Base-by-base conservation (phyloP, 2,329 filamentous ascomycete species). In the Ceratocystis alfenasii region DNA sequence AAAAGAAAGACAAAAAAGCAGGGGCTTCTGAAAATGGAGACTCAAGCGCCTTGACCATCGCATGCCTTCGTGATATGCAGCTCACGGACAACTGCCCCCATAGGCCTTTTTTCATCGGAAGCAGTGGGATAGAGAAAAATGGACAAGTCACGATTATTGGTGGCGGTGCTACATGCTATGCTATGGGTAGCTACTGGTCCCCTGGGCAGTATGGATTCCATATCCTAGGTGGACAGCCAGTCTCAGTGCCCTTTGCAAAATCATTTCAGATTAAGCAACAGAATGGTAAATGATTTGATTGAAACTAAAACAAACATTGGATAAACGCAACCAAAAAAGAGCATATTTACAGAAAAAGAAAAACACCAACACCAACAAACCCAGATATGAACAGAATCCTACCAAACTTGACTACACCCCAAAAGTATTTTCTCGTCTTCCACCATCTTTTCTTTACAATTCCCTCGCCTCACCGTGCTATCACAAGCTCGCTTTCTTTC, bases 171-270 rank as follows among this genome's bases (percentile, higher is more conserved):
- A 89, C 90, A 0, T 95, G 90, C 73, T 95, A 95, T 77, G 91
- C 89, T 0, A 95, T 95, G 81, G 91, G 91, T 1, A 89, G 88
- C 5, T 91, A 84, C 71, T 95, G 89, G 89, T 92, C 91, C 63
- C 79, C 80, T 41, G 83, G 83, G 1, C 77, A 80, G 12, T 87
- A 78, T 63, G 73, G 75, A 1, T 67, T 46, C 25, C 12, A n/a
- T 25, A 33, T 33, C 6, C 22, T 8, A 20, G 28, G 28, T 20
- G 28, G 30, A 36, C 15, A 30, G 30, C 2, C 25, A n/a, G n/a
- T 30, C 5, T n/a, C 55, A 5, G 7, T 30, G 7, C 55, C 28
- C 6, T 59, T 59, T 15, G 28, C 7, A 7, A 5, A 30, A n/a
- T 59, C 55, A 59, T 59, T 59, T 36, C 15, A 59, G 55, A 59